phyloP scores from a whole-genome alignment of 768 basidiomycete species.

The Suillus luteus region DNA sequence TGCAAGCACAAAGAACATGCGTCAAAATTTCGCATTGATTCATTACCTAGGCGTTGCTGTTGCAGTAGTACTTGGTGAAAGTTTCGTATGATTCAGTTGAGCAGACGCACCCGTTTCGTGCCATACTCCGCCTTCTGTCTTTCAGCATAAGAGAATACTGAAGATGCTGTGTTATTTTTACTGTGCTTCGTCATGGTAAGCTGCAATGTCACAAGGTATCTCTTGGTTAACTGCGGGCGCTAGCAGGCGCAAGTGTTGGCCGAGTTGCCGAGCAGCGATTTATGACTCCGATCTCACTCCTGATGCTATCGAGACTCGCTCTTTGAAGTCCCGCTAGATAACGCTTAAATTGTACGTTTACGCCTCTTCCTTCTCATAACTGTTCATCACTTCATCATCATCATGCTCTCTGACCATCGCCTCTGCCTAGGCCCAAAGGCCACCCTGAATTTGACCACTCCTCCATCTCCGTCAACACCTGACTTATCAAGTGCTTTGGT shows the following conservation, averaged over 20 bases:
- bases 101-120: conserved; percentile 62
- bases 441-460: conserved; percentile 11
- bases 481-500: conserved; percentile 16
- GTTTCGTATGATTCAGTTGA: not conserved
- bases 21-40: conserved; percentile 91
- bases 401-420: conserved; percentile 17
- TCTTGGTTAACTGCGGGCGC: too few relatives aligned
- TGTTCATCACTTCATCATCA: not conserved
- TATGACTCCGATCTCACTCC: too few relatives aligned
- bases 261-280: too few relatives aligned
- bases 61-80: conserved; percentile 8
- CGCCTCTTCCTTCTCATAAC: too few relatives aligned
- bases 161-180: conserved; percentile 89
- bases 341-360: too few relatives aligned
- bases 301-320: too few relatives aligned
- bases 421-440: conserved; percentile 12
- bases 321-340: too few relatives aligned
- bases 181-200: conserved; percentile 79
- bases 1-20: conserved; percentile 89
- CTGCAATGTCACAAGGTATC: not conserved
- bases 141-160: conserved; percentile 88
- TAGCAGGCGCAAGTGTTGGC: too few relatives aligned
- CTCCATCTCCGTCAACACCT: conserved; percentile 1
- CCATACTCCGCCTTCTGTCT: conserved; percentile 82
- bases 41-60: conserved; percentile 62